Conservation (phyloP, 805 yeast species). For the Teunomyces lycoperdinae region DNA sequence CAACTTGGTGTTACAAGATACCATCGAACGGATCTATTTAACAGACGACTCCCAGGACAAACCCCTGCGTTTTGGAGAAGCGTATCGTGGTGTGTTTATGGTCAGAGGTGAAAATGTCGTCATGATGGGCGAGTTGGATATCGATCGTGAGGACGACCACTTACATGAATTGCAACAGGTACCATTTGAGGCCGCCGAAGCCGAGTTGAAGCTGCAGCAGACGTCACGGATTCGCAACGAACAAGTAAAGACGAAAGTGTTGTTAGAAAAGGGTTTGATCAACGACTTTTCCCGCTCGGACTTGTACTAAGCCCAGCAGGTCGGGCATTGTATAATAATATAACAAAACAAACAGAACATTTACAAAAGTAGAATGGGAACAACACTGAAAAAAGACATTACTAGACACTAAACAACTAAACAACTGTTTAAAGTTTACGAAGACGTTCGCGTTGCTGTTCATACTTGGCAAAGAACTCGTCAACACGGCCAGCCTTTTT, state of each 20-base stretch:
- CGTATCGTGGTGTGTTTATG: conserved; percentile 74
- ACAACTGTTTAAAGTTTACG: conserved; percentile 21
- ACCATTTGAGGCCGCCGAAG: conserved; percentile 60
- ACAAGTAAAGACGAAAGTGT: conserved; percentile 44
- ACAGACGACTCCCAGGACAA: conserved; percentile 15
- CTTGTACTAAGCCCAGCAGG: conserved; percentile 38
- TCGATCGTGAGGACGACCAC: conserved; percentile 77
- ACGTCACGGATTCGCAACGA: conserved; percentile 37
- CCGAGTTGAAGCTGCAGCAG: conserved; percentile 31
- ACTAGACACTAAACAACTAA: background rate
- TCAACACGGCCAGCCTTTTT: conserved; percentile 37
- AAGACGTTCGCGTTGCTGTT: conserved; percentile 17
- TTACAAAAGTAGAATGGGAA: too few relatives aligned
- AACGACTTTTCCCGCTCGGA: conserved; percentile 56
- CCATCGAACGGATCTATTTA: conserved; percentile 79
- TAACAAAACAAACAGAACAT: background rate
- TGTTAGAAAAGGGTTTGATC: conserved; percentile 54
- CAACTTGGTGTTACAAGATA: conserved; percentile 87
- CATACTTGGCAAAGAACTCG: conserved; percentile 27
- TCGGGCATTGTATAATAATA: conserved; percentile 1
- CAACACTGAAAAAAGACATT: background rate
- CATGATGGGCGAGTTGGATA: conserved; percentile 89
- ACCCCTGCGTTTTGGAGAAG: conserved; percentile 63
- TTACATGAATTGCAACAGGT: conserved; percentile 55
- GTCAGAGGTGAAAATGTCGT: conserved; percentile 96